Base-by-base conservation (phyloP, 352 stramenopile species). In the Proteromonas lacertae region DNA sequence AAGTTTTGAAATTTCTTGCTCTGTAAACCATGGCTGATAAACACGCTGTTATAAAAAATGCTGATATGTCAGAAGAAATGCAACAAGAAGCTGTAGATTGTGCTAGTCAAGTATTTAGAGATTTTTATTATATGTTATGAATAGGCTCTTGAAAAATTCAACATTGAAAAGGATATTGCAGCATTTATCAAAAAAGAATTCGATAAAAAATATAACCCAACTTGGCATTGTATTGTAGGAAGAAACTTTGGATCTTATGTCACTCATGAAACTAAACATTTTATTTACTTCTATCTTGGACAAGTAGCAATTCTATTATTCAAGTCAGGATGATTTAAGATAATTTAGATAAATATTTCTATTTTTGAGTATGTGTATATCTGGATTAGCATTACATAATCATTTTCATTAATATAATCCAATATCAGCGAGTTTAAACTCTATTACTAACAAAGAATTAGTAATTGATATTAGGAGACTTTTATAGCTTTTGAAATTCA, bases 41-140 rank as follows among this genome's bases (percentile, higher is more conserved):
- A 60, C 92, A 95, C 62, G 81, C 84, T n/a, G 81, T 96, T 30
- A 93, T 96, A 53, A 96, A 96, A 60, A 96, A 93, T 62, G 82
- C 84, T 30, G 82, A 95, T 57, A 96, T 96, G 84, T 76, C 81
- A 25, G 82, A 95, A 53, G 74, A 92, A 51, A 95, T 95, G 82
- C 84, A 96, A 57, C 82, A 96, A 63, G 81, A 95, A 56, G 80
- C 81, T 24, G 79, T 95, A 29, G 84, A 96, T 62, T 87, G 75
- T 43, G 82, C 84, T 32, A 92, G 79, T 35, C 74, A 92, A 52
- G n/a, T n/a, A n/a, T n/a, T n/a, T n/a, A n/a, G n/a, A n/a, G n/a
- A n/a, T n/a, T n/a, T n/a, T n/a, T n/a, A n/a, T n/a, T n/a, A n/a
- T n/a, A n/a, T n/a, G n/a, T n/a, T n/a, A n/a, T n/a, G n/a, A n/a